Base-by-base conservation (phyloP, 2,329 filamentous ascomycete species). In the Podosphaera aphanis region DNA sequence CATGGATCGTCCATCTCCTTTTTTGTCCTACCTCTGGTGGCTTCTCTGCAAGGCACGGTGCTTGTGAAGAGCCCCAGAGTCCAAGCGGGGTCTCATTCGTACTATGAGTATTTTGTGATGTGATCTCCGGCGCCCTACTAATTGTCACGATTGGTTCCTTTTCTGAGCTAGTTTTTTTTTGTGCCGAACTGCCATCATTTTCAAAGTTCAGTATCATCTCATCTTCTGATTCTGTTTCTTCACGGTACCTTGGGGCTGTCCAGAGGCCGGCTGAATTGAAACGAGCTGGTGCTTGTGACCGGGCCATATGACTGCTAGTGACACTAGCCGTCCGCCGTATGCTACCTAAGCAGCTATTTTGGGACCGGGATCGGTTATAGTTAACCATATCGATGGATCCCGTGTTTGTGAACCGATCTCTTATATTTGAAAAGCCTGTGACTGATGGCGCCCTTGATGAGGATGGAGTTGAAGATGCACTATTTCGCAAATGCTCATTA, bases 401-500 rank as follows among this genome's bases (percentile, higher is more conserved):
- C 13, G 44, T 46, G 5, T 45, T 45, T 18, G 38, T 37, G 25
- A 49, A 53, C 10, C 53, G 51, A 21, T 59, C 57, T 19, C 55
- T 52, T 29, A 58, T 57, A 16, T 49, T 45, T 13, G 51, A 47
- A 8, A 51, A n/a, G 1, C 52, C 50, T 19, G 49, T 53, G 46
- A 55, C 5, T 40, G 61, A 62, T 54, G 47, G 56, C 50, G 43
- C 59, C 54, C 51, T 59, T 56, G 49, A 64, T 55, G 46, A 61
- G 60, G 60, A 49, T 55, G 56, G 52, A 7, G 59, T 54, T 0
- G 64, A 59, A 1, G 62, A 56, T 0, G 61, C 56, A 0, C 58
- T 55, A 2, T 58, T 50, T 5, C 74, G 70, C 2, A 88, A 63
- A 56, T 90, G 82, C 27, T 86, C 81, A 0, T 75, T 78, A 46